Conservation (phyloP, 2,329 filamentous ascomycete species). For the Colletotrichum chlorophyti region DNA sequence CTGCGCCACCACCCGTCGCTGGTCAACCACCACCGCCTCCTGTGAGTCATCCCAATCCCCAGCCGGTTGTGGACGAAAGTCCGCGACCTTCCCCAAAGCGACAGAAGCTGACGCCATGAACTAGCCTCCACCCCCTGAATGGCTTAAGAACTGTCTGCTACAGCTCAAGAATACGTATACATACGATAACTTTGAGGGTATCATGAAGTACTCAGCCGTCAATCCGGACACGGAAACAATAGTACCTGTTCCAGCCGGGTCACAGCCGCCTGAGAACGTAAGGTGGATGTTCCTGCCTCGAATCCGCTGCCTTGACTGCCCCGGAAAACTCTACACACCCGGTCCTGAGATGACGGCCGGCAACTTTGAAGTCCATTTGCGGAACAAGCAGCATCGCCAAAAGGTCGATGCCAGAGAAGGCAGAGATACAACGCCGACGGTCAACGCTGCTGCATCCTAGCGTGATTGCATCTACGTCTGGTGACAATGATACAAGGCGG, state of each 20-base stretch:
- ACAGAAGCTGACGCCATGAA: conserved; percentile 17
- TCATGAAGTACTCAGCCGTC: conserved; percentile 89
- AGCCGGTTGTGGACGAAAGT: background rate
- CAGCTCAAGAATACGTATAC: conserved; percentile 76
- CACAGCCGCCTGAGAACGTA: conserved; percentile 65
- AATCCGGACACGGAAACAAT: conserved; percentile 74
- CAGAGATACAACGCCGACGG: conserved; percentile 30
- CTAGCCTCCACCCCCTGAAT: conserved; percentile 84
- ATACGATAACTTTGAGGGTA: conserved; percentile 83
- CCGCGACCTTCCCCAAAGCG: background rate
- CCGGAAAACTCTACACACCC: conserved; percentile 91
- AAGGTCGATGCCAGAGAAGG: conserved; percentile 57
- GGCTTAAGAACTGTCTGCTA: conserved; percentile 79
- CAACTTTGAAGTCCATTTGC: conserved; percentile 93
- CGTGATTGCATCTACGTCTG: background rate
- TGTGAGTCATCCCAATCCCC: conserved; percentile 56
- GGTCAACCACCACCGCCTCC: conserved; percentile 62
- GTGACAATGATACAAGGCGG: background rate
- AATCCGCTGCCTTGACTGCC: conserved; percentile 91
- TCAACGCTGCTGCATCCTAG: background rate
- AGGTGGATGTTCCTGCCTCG: conserved; percentile 86
- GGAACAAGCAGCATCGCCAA: conserved; percentile 81
- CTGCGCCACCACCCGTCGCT: conserved; percentile 67
- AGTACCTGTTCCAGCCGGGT: conserved; percentile 56
- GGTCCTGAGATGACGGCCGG: conserved; percentile 83